phyloP scores from a whole-genome alignment of 2,329 filamentous ascomycete genomes.

The Aspergillus sp. region DNA sequence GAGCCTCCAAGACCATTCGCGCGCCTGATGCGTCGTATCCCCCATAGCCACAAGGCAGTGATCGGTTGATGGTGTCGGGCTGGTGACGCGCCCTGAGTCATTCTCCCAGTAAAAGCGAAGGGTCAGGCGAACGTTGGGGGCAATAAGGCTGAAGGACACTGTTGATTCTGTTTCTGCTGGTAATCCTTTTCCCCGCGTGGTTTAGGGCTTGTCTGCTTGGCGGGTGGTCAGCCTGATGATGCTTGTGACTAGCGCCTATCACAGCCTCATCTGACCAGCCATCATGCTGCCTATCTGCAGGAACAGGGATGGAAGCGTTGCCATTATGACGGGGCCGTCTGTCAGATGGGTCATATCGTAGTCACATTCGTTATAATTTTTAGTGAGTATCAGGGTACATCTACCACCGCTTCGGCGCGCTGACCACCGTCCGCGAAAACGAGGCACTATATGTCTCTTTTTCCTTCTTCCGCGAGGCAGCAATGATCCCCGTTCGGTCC shows the following conservation, averaged over 20 bases:
- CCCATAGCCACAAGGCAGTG: constrained; percentile 17
- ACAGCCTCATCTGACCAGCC: not conserved
- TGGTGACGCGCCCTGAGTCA: constrained; percentile 16
- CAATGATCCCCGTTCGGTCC: constrained; percentile 72
- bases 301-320: not conserved
- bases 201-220: constrained; percentile 2
- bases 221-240: not conserved
- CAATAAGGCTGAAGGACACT: constrained; percentile 5
- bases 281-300: constrained; percentile 1
- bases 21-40: constrained; percentile 12
- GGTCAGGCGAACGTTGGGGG: constrained; percentile 16
- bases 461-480: constrained; percentile 56
- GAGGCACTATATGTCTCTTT: constrained; percentile 49
- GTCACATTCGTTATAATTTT: not conserved
- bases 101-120: constrained; percentile 4
- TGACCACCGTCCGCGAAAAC: constrained; percentile 49
- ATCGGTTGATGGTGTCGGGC: constrained; percentile 3
- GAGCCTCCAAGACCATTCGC: constrained; percentile 1
- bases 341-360: not conserved
- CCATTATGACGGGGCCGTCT: not conserved
- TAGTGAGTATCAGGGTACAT: not conserved
- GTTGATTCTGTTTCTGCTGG: not conserved
- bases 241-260: not conserved
- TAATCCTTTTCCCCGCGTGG: not conserved
- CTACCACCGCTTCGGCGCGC: constrained; percentile 48